Conservation (phyloP, 129 eudicot species). For the Oenanthe sinensis region DNA sequence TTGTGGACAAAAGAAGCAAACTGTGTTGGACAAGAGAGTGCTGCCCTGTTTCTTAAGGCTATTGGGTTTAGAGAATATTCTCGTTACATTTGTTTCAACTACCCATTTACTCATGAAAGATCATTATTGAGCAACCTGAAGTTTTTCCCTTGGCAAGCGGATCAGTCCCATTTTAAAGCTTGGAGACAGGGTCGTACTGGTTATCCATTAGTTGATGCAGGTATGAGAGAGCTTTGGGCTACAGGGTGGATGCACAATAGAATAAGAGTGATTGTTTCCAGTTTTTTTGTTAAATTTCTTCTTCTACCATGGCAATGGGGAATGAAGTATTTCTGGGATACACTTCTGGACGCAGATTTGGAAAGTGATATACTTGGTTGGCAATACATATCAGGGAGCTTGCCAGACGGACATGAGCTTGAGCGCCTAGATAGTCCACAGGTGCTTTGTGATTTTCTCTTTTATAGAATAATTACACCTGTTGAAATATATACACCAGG, state of each 20-base stretch:
- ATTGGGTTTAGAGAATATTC: slow-evolving; percentile 92
- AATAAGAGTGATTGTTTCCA: slow-evolving; percentile 77
- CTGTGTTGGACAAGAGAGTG: slow-evolving; percentile 55
- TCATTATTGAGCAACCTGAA: slow-evolving; percentile 57
- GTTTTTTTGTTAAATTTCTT: slow-evolving; percentile 80
- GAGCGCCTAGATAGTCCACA: slow-evolving; percentile 86
- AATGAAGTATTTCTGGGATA: slow-evolving; percentile 99
- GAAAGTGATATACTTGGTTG: slow-evolving; percentile 97
- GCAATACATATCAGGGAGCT: slow-evolving; percentile 95
- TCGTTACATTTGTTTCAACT: slow-evolving; percentile 91
- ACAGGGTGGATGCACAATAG: slow-evolving; percentile 95
- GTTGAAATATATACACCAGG: neutral
- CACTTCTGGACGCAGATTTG: slow-evolving; percentile 86
- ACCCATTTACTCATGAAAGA: slow-evolving; percentile 86
- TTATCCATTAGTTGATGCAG: slow-evolving; percentile 96
- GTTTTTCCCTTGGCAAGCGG: slow-evolving; percentile 78
- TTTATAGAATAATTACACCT: neutral
- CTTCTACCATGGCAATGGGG: slow-evolving; percentile 99
- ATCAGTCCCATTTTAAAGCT: slow-evolving; percentile 60
- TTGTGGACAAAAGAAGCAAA: slow-evolving; percentile 65
- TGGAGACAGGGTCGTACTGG: slow-evolving; percentile 99
- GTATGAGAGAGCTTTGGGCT: slow-evolving; percentile 99
- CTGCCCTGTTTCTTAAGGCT: slow-evolving; percentile 49
- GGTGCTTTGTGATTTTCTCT: slow-evolving; percentile 30
- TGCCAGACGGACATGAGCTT: slow-evolving; percentile 98